phyloP scores from a whole-genome alignment of 257 asterid species.

The Catharanthus roseus region DNA sequence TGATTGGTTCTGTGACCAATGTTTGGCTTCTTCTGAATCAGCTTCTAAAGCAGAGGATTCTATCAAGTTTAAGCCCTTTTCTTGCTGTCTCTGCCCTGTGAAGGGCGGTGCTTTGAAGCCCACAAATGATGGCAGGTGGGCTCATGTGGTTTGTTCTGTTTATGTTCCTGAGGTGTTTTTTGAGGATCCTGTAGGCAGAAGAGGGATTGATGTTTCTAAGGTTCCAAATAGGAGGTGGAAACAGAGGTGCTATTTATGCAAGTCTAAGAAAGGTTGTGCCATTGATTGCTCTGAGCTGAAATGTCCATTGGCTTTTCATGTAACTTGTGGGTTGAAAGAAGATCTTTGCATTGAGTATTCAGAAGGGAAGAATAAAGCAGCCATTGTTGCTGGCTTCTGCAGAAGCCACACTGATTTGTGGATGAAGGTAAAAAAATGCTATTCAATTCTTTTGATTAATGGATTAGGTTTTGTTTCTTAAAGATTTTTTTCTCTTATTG shows the following conservation, averaged over 20 bases:
- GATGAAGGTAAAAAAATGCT: slow-evolving; percentile 50
- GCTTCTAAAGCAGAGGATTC: too few relatives aligned
- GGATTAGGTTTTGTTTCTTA: not conserved
- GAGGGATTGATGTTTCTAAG: slow-evolving; percentile 55
- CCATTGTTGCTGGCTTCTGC: slow-evolving; percentile 77
- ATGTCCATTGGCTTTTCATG: slow-evolving; percentile 62
- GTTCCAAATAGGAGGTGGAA: slow-evolving; percentile 63
- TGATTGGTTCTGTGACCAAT: slow-evolving; percentile 78
- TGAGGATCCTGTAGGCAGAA: slow-evolving; percentile 46
- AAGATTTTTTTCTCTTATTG: slow-evolving; percentile 7
- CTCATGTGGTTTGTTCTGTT: slow-evolving; percentile 71
- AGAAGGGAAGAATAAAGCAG: slow-evolving; percentile 50
- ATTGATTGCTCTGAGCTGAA: slow-evolving; percentile 79
- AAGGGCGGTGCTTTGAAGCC: slow-evolving; percentile 70
- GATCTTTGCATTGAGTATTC: slow-evolving; percentile 62
- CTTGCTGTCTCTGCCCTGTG: slow-evolving; percentile 70
- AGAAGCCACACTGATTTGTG: slow-evolving; percentile 62
- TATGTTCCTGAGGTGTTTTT: slow-evolving; percentile 87
- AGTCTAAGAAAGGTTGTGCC: slow-evolving; percentile 49
- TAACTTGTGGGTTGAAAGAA: slow-evolving; percentile 65
- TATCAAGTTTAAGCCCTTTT: not conserved
- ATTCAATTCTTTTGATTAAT: not conserved
- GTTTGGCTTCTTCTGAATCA: slow-evolving; percentile 32
- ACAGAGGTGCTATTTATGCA: slow-evolving; percentile 49
- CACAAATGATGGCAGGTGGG: slow-evolving; percentile 70